Evolutionary conservation across 192 early-diverging fungal species (phyloP), one percentile per base, ranked within the genome.

Genomic region (Backusella australiensis): DNA sequence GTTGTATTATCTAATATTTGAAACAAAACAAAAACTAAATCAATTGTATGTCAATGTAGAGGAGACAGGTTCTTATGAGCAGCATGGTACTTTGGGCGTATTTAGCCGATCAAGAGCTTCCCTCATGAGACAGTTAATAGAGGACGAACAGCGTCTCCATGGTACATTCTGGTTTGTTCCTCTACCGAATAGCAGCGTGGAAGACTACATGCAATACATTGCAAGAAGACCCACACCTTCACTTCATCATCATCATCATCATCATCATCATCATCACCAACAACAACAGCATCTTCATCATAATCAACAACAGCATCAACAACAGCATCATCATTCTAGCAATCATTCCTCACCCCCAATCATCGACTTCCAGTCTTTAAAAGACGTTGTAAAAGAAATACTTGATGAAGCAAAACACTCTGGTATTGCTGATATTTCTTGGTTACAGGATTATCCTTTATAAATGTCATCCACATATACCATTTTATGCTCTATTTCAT

Each of bases 361-460:
- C 29, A 39, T 36, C 7, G 21, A 35, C 32, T 65, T 66, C 41
- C 46, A 34, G 36, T 59, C 75, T 63, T 71, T 65, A 26, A 44
- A 44, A 44, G 67, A 70, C 65, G 67, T 77, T 34, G 75, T 81
- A 38, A 44, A 74, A 34, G 65, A 65, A 34, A 77, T 81, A n/a
- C 36, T 81, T 9, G 69, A 69, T 32, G 79, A 81, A 19, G 79
- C 66, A n/a, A 76, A 77, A 34, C 75, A 81, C 1, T 52, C 42
- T 17, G 79, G 79, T 32, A 46, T 67, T 1, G 42, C 73, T 19
- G 79, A 81, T 42, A 29, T 81, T 17, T 41, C 46, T 29, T 81
- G 79, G 79, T 59, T 81, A 38, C 77, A 73, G 36, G 77, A 78
- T 26, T 72, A 76, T 67, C 32, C 65, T 17, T 34, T 67, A 11